phyloP scores from a whole-genome alignment of 169 alveolate species.

The Cryptosporidium andersoni region DNA sequence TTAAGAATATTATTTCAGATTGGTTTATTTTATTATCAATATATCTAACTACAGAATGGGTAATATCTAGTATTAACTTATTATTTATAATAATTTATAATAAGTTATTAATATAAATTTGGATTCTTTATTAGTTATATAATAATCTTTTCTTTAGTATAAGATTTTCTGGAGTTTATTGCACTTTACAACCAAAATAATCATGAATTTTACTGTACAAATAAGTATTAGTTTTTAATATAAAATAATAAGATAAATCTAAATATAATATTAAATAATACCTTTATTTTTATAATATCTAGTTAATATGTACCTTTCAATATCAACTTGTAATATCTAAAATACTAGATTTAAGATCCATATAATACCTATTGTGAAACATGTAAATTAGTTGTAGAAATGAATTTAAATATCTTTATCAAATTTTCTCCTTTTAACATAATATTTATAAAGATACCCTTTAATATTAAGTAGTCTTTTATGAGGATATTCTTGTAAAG shows the following conservation, averaged over 20 bases:
- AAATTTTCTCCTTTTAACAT: no score
- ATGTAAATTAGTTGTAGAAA: no score
- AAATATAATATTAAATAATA: no score
- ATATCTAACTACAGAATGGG: not conserved
- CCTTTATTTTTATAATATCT: not conserved
- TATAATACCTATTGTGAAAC: no score
- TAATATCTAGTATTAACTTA: not conserved
- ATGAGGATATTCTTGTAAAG: no score
- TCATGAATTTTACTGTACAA: not conserved
- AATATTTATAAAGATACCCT: no score
- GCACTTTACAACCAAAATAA: not conserved
- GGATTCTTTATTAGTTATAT: not conserved
- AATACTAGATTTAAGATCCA: no score
- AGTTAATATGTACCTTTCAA: no score
- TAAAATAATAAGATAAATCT: not conserved
- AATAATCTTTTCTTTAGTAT: not conserved
- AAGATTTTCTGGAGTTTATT: not conserved
- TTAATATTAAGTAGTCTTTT: no score
- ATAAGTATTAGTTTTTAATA: not conserved
- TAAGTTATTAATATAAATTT: not conserved
- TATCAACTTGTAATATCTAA: no score
- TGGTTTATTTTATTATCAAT: constrained; percentile 31
- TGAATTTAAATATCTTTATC: no score
- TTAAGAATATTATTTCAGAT: constrained; percentile 37
- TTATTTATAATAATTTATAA: not conserved